Percentiles rank a stretch among this genome's conserved stretches.
Conservation (phyloP, 2,329 filamentous ascomycete genomes). For the Neobulgaria alba region DNA sequence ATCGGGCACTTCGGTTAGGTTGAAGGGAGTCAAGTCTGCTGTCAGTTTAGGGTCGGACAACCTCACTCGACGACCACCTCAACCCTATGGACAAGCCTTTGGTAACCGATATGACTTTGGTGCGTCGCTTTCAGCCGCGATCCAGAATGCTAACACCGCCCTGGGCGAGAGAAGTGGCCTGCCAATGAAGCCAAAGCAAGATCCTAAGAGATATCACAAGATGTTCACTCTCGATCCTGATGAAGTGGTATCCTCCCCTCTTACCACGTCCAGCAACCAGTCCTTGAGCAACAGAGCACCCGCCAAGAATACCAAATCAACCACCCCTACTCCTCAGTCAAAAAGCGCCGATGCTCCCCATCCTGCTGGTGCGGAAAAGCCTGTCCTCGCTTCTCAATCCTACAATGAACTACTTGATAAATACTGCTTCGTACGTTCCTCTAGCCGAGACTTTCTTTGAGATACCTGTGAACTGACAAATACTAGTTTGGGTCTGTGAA, state of each 20-base stretch:
- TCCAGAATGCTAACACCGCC: conserved; percentile 62
- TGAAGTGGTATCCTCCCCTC: conserved; percentile 14
- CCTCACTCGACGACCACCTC: conserved; percentile 33
- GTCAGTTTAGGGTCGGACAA: conserved; percentile 40
- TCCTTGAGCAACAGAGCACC: conserved; percentile 2
- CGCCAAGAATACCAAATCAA: neutral
- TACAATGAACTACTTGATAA: conserved; percentile 97
- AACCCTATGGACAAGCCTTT: conserved; percentile 65
- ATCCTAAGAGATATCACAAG: conserved; percentile 11
- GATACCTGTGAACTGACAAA: conserved; percentile 34
- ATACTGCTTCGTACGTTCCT: conserved; percentile 97
- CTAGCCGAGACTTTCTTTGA: conserved; percentile 23
- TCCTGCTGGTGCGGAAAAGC: conserved; percentile 48
- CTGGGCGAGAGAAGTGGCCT: conserved; percentile 50
- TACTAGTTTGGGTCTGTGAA: conserved; percentile 55
- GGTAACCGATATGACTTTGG: conserved; percentile 93
- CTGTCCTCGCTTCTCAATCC: conserved; percentile 72
- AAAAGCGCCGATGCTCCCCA: conserved; percentile 42
- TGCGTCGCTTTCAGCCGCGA: conserved; percentile 78
- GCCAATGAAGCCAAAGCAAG: conserved; percentile 31
- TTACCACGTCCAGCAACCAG: conserved; percentile 13
- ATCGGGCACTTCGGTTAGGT: conserved; percentile 47
- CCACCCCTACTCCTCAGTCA: conserved; percentile 20
- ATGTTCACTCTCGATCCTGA: conserved; percentile 13
- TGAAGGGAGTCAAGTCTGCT: conserved; percentile 62